Evolutionary conservation across 2,329 filamentous ascomycete genomes (phyloP), one percentile per base, ranked within the genome.

Genomic region (Pyrenophora teres): DNA sequence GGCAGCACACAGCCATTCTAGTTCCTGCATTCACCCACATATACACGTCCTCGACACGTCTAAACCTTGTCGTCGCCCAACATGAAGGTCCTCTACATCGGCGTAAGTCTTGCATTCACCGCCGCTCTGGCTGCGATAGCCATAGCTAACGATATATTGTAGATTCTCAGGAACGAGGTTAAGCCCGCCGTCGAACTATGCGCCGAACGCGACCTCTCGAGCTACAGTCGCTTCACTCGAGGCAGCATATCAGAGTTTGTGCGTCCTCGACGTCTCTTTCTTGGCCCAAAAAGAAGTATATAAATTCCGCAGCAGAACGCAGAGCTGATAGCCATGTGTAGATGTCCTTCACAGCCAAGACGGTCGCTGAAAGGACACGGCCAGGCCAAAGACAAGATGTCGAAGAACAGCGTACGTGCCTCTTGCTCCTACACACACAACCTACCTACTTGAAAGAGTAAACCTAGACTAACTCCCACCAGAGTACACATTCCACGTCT

Each of bases 21-120:
- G 9, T 13, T 7, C 23, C 32, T 27, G 4, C 23, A 8, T 10
- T 8, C 23, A 25, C 13, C 18, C 3, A 19, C 31, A 30, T 35
- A 23, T 25, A 35, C 19, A 21, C 18, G 4, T 3, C 27, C 9
- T 27, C 4, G 6, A 27, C 3, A 27, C 19, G 3, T 21, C 2
- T 21, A 27, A 27, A 7, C 27, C 18, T 46, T 4, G 21, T 38
- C 18, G 37, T 35, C 35, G 8, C 25, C n/a, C 72, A 76, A 67
- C 72, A 93, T 93, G 90, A 93, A 92, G 85, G 79, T 94, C 75
- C 83, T 89, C 76, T 94, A 94, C 77, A 90, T 95, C 72, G 90
- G 90, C 67, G 90, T 94, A 86, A 60, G 86, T 72, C 33, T 56
- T 13, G 8, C 57, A 56, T 57, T 62, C 60, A 61, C 58, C 64